These are phyloP conservation scores for Naganishia sp. DNA, from an alignment of 1,284 basidiomycete species.

Conservation along the genomic window DNA sequence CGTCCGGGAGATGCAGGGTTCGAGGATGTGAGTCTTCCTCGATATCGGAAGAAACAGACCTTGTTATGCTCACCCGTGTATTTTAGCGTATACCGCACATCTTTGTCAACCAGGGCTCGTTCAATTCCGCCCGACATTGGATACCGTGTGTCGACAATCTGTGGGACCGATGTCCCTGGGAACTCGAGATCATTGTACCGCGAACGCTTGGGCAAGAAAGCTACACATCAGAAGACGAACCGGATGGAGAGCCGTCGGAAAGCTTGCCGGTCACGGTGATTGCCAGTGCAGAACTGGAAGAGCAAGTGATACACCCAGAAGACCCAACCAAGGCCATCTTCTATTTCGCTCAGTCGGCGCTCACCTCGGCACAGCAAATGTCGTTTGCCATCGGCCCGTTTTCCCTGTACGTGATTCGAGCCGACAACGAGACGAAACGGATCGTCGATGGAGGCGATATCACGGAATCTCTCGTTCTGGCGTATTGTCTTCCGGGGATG, in stretches of 20 bases:
- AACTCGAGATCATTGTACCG: constrained; percentile 93
- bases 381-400: constrained; percentile 96
- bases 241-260: constrained; percentile 52
- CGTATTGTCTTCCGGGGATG: constrained; percentile 89
- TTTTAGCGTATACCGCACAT: constrained; percentile 83
- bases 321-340: constrained; percentile 94
- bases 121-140: constrained; percentile 92
- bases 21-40: constrained; percentile 64
- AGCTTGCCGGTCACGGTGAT: constrained; percentile 75
- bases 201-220: constrained; percentile 71
- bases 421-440: constrained; percentile 62
- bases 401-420: constrained; percentile 72
- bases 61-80: background rate
- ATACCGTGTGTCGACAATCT: constrained; percentile 93
- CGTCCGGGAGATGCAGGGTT: constrained; percentile 47
- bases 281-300: constrained; percentile 89
- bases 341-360: constrained; percentile 81
- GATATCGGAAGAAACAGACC: constrained; percentile 38
- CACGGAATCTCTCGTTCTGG: constrained; percentile 79
- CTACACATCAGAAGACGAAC: constrained; percentile 54
- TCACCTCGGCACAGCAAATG: constrained; percentile 92
- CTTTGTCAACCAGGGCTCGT: constrained; percentile 83
- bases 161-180: constrained; percentile 98
- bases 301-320: constrained; percentile 92
- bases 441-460: constrained; percentile 27